These are phyloP conservation scores for Penicillium samsonianum DNA, from an alignment of 495 filamentous ascomycete species.

Conservation along the genomic window DNA sequence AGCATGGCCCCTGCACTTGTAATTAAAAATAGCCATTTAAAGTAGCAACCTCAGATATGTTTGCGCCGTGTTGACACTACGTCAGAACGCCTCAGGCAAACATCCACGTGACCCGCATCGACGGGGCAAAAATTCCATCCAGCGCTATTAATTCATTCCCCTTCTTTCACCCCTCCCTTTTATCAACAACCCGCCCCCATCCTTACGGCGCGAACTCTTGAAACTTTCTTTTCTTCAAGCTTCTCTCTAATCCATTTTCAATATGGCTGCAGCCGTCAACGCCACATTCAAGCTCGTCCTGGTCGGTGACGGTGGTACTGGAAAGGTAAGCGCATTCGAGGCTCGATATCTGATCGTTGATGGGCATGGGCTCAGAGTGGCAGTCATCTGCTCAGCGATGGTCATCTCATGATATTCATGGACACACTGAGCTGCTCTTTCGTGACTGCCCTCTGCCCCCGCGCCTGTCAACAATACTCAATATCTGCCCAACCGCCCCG, in stretches of 20 bases:
- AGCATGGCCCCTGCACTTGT: neutral
- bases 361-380: slow-evolving; percentile 6
- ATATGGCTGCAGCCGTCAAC: slow-evolving; percentile 63
- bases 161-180: slow-evolving; percentile 25
- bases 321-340: slow-evolving; percentile 73
- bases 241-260: slow-evolving; percentile 27
- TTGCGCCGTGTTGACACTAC: slow-evolving; percentile 23
- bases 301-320: slow-evolving; percentile 99
- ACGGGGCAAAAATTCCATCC: slow-evolving; percentile 53
- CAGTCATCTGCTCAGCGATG: neutral
- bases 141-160: slow-evolving; percentile 33
- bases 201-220: slow-evolving; percentile 4
- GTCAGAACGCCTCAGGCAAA: slow-evolving; percentile 35
- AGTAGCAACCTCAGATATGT: neutral
- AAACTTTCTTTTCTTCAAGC: slow-evolving; percentile 6
- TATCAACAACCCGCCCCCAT: slow-evolving; percentile 23
- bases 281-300: slow-evolving; percentile 99
- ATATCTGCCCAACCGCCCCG: slow-evolving; percentile 32
- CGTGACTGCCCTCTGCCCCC: slow-evolving; percentile 25
- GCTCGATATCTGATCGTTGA: slow-evolving; percentile 9
- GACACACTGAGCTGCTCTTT: slow-evolving; percentile 8
- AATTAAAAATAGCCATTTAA: neutral
- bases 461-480: slow-evolving; percentile 35
- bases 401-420: slow-evolving; percentile 5
- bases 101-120: slow-evolving; percentile 41